Evolutionary conservation across 1,284 basidiomycete species (phyloP), one percentile per base, ranked within the genome.

Genomic region (Ustilago lituana): DNA sequence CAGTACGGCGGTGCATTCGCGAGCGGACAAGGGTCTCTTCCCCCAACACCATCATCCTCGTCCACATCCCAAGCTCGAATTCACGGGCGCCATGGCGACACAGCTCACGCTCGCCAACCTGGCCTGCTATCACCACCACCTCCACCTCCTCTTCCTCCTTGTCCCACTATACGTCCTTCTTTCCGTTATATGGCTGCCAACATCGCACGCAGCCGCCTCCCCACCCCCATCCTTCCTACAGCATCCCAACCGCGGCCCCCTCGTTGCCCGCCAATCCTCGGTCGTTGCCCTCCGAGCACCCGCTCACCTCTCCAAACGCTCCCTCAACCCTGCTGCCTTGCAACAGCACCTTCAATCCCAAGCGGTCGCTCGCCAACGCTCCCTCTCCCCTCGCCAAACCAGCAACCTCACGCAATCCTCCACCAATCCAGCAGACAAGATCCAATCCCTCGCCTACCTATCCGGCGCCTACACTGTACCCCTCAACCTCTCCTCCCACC

Each of bases 401-500:
- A 17, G 20, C 44, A 35, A 9, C 19, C 15, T 35, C 44, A 9
- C n/a, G n/a, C 45, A 55, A 23, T 50, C 58, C 19, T 35, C 44
- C 27, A 26, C 15, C 27, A 53, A 68, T 29, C 14, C 53, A 6
- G 33, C 52, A 24, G 65, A 69, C 56, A 64, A 59, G 39, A 17
- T 61, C 24, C 66, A 69, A 47, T 24, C 27, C 23, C 19, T 69
- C 23, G 66, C 51, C 35, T 54, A 33, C 12, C 50, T 65, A 0
- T 52, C 50, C 19, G 51, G 56, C 29, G 68, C 71, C 15, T 74
- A 74, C 54, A 36, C 67, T 17, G 27, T 52, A 2, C 51, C 71
- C 7, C 52, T 74, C 37, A 72, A 71, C 31, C 29, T 74, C 17
- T 61, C 62, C 10, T 62, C 71, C 8, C 17, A 53, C 19, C 49